Conservation (phyloP, 495 filamentous ascomycete species). For the Staphylotrichum tortipilum region DNA sequence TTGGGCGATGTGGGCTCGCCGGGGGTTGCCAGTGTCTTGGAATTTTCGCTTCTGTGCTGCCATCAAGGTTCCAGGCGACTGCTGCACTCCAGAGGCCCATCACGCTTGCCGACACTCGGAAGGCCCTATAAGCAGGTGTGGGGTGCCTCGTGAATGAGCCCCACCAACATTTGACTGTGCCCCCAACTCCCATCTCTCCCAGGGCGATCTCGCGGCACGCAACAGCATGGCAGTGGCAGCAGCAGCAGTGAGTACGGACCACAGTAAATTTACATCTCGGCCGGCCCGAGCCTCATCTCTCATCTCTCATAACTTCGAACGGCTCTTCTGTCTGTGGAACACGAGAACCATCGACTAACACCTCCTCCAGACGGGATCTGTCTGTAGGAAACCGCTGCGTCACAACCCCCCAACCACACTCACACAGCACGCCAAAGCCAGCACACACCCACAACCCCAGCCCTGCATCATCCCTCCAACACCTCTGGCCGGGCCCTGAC, state of each 20-base stretch:
- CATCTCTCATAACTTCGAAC: not conserved
- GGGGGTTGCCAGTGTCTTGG: not conserved
- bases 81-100: not conserved
- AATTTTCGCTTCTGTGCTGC: not conserved
- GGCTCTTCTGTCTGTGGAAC: too few relatives aligned
- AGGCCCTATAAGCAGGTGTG: not conserved
- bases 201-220: not conserved
- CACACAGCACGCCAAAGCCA: too few relatives aligned
- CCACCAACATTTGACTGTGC: too few relatives aligned
- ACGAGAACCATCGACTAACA: too few relatives aligned
- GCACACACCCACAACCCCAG: too few relatives aligned
- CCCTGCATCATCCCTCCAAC: too few relatives aligned
- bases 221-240: not conserved
- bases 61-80: not conserved
- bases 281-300: not conserved
- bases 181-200: not conserved
- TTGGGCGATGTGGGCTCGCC: not conserved
- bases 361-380: too few relatives aligned
- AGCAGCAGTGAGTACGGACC: too few relatives aligned
- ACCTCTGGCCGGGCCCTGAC: too few relatives aligned
- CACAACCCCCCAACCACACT: too few relatives aligned
- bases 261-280: not conserved
- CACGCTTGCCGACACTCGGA: not conserved
- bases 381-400: too few relatives aligned
- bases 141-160: not conserved